Evolutionary conservation across 2,329 filamentous ascomycete species (phyloP).

Genomic region (Lasiodiplodia citricola): DNA sequence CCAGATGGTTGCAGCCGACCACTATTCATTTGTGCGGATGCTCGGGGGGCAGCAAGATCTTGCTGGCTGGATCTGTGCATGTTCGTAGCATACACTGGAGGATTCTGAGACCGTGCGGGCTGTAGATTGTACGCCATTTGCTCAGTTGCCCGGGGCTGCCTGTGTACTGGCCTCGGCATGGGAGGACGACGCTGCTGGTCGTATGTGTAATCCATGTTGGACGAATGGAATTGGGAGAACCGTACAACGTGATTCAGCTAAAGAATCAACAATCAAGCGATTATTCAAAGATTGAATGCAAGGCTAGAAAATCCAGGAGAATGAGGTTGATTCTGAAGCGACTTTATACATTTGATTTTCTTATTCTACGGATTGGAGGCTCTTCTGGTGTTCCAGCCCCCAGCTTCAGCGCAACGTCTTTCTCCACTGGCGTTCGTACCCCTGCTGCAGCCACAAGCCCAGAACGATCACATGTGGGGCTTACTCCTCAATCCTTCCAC

Average conservation of each 20-base stretch:
- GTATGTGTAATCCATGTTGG: background rate
- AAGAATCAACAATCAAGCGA: too few species aligned
- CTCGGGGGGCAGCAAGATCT: background rate
- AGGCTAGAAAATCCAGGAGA: background rate
- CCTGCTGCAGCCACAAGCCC: background rate
- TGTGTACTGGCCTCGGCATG: background rate
- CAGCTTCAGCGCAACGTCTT: background rate
- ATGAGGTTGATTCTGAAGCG: background rate
- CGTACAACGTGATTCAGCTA: background rate
- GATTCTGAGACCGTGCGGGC: background rate
- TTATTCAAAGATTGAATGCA: background rate
- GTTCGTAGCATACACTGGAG: background rate
- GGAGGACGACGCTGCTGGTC: conserved; percentile 7
- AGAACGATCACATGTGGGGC: background rate
- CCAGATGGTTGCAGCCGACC: background rate
- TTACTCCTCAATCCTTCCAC: background rate
- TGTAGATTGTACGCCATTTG: conserved; percentile 7
- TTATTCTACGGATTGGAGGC: background rate
- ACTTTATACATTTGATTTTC: background rate
- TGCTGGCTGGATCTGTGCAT: background rate
- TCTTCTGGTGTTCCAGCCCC: background rate
- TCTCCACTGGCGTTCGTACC: background rate
- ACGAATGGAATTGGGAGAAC: background rate
- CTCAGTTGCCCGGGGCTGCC: background rate
- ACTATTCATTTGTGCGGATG: background rate